A percentile compares a stretch with the other conserved stretches of the same genome.
Evolutionary conservation across 257 asterid genomes (phyloP).

Genomic region (Ajuga chamaepitys): DNA sequence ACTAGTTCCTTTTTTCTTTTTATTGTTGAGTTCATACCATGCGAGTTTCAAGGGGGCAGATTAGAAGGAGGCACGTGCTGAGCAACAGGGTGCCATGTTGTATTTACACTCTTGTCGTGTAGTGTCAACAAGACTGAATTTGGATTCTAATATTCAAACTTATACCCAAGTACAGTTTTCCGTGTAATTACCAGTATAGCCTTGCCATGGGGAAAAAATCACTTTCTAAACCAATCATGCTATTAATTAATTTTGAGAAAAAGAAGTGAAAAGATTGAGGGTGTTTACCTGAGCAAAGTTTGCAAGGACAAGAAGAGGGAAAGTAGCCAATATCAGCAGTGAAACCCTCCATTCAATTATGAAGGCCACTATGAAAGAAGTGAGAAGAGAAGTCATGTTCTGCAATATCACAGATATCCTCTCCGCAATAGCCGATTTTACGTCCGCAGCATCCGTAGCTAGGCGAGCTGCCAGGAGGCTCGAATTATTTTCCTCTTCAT

Average conservation of each 20-base stretch:
- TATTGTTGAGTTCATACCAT: slow-evolving; percentile 13
- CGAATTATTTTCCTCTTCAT: slow-evolving; percentile 96
- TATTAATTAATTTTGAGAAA: no score
- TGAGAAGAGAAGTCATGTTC: slow-evolving; percentile 97
- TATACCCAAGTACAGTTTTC: not conserved
- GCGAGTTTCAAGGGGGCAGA: slow-evolving; percentile 34
- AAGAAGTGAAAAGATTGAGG: not conserved
- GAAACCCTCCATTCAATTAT: slow-evolving; percentile 98
- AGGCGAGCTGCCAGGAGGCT: slow-evolving; percentile 85
- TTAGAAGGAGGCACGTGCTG: slow-evolving; percentile 45
- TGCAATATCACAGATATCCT: slow-evolving; percentile 92
- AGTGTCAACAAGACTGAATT: slow-evolving; percentile 24
- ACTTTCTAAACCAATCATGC: not conserved
- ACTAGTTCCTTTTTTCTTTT: not conserved
- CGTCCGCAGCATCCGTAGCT: slow-evolving; percentile 93
- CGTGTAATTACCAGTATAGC: slow-evolving; percentile 13
- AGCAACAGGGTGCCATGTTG: slow-evolving; percentile 33
- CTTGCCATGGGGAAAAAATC: not conserved
- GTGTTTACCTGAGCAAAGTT: slow-evolving; percentile 95
- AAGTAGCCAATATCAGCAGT: slow-evolving; percentile 71
- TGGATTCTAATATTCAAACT: slow-evolving; percentile 43
- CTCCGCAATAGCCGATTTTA: slow-evolving; percentile 94
- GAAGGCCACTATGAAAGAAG: slow-evolving; percentile 94
- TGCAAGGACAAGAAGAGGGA: slow-evolving; percentile 95
- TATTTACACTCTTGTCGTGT: slow-evolving; percentile 37